These are phyloP conservation scores for Cladophialophora bantiana DNA, from an alignment of 2,329 filamentous ascomycete genomes.

Conservation along the genomic window DNA sequence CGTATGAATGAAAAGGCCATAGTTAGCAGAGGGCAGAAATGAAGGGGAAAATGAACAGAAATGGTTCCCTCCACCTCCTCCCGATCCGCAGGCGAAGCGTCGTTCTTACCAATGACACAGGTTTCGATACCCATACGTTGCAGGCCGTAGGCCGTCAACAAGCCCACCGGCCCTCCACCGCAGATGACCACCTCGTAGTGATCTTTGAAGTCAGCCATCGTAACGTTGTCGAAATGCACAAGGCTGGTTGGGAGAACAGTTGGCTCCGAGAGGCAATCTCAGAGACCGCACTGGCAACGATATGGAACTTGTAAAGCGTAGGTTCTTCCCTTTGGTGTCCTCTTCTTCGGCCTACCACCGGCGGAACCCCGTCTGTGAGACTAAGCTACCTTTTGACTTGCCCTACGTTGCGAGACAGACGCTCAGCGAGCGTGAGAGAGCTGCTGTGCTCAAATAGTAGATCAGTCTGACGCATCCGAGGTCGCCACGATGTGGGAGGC, in stretches of 20 bases:
- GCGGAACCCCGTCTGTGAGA: too few relatives aligned
- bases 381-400: neutral
- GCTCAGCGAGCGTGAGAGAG: neutral
- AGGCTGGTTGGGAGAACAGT: neutral
- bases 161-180: constrained; percentile 11
- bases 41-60: neutral
- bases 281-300: too few relatives aligned
- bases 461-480: neutral
- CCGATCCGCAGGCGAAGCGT: neutral
- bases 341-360: neutral
- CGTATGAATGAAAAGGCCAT: neutral
- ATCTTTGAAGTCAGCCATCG: constrained; percentile 4
- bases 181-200: constrained; percentile 11
- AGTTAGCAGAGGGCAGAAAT: neutral
- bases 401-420: neutral
- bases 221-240: neutral
- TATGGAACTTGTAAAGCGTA: neutral
- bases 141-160: constrained; percentile 12
- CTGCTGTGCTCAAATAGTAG: neutral
- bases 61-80: neutral
- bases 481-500: neutral
- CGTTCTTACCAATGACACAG: constrained; percentile 13
- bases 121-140: constrained; percentile 11
- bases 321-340: neutral
- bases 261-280: neutral